Conservation (phyloP, 768 basidiomycete genomes). For the Collybia sp. region DNA sequence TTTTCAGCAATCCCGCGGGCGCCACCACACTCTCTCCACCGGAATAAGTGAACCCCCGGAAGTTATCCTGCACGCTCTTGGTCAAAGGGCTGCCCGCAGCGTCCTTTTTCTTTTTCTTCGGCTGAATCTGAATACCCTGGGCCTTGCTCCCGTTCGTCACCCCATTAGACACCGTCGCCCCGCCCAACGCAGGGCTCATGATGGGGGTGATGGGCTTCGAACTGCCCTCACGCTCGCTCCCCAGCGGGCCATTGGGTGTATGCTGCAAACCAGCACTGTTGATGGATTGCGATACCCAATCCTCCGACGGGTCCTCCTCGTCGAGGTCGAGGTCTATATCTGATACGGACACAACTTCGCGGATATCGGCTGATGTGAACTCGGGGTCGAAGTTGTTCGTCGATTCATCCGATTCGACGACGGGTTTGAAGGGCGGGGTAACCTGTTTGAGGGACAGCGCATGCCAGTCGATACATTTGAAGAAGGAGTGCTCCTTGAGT, state of each 20-base stretch:
- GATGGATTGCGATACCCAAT: constrained; percentile 55
- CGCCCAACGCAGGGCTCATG: constrained; percentile 13
- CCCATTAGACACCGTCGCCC: constrained; percentile 4
- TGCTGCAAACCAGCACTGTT: constrained; percentile 37
- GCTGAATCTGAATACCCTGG: constrained; percentile 51
- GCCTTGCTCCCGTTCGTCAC: constrained; percentile 8
- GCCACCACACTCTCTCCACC: constrained; percentile 64
- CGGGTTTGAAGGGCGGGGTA: constrained; percentile 96
- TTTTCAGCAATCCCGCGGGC: constrained; percentile 32
- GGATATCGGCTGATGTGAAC: constrained; percentile 90
- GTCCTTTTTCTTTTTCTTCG: constrained; percentile 39
- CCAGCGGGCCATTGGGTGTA: constrained; percentile 75
- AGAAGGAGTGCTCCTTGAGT: constrained; percentile 95
- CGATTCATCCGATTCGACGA: constrained; percentile 96
- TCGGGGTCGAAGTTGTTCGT: constrained; percentile 98
- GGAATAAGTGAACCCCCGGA: constrained; percentile 89
- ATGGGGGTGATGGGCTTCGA: constrained; percentile 12
- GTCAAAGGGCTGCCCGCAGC: constrained; percentile 69
- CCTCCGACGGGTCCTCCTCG: constrained; percentile 68
- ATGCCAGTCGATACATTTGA: constrained; percentile 87
- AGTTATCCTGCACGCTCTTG: constrained; percentile 93
- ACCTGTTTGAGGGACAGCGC: constrained; percentile 84
- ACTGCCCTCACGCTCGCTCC: constrained; percentile 40
- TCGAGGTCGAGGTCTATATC: constrained; percentile 38
- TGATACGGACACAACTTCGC: constrained; percentile 53